Conservation (phyloP, 306 rosid genomes). For the Prunus campanulata region DNA sequence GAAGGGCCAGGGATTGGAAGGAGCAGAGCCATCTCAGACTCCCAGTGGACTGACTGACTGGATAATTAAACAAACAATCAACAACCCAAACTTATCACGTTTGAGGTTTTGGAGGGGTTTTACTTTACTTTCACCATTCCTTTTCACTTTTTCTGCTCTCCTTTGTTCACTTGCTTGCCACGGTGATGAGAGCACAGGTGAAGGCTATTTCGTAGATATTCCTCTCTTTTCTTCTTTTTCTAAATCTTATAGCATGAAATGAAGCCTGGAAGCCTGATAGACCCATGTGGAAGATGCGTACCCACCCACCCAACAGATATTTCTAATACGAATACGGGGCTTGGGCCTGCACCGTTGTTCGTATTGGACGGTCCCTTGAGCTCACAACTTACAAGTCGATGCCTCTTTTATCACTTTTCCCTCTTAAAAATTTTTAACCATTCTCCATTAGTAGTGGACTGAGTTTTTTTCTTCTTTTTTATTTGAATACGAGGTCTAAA, state of each 20-base stretch:
- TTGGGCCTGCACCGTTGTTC: not conserved
- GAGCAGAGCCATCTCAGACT: conserved; percentile 45
- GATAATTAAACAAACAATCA: not conserved
- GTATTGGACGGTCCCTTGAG: not conserved
- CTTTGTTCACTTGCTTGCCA: too few species aligned
- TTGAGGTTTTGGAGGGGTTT: conserved; percentile 62
- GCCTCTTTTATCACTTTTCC: too few species aligned
- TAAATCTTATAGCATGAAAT: too few species aligned
- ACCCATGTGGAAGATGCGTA: not conserved
- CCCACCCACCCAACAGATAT: not conserved
- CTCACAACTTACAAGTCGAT: too few species aligned
- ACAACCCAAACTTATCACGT: not conserved
- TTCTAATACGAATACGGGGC: not conserved
- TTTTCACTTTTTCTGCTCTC: not conserved
- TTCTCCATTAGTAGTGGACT: too few species aligned
- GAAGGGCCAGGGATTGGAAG: conserved; percentile 27
- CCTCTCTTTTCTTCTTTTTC: too few species aligned
- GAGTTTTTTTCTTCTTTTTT: too few species aligned
- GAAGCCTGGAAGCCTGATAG: not conserved
- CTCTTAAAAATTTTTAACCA: too few species aligned
- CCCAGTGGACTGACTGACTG: not conserved
- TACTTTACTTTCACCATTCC: conserved; percentile 10
- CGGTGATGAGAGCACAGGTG: too few species aligned
- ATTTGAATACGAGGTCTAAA: too few species aligned
- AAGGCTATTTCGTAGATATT: too few species aligned